These are phyloP conservation scores for Emergomyces africanus DNA, from an alignment of 2,329 filamentous ascomycete species.

Conservation along the genomic window DNA sequence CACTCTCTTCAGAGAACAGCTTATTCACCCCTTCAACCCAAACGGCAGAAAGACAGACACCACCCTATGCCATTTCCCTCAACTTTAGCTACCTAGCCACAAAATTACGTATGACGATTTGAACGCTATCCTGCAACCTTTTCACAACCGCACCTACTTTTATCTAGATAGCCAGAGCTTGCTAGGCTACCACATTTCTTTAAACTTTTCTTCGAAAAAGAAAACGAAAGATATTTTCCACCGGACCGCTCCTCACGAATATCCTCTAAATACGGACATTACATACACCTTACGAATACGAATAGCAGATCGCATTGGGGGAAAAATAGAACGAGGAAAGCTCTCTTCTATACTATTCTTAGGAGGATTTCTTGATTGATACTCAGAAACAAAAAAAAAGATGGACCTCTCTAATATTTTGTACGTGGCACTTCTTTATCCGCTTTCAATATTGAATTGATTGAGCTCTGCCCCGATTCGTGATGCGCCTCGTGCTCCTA, in stretches of 20 bases:
- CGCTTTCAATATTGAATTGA: not conserved
- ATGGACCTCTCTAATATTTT: conserved; percentile 11
- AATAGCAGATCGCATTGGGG: no score
- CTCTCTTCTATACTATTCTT: not conserved
- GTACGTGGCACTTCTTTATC: conserved; percentile 3
- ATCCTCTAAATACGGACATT: not conserved
- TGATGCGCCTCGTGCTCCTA: no score
- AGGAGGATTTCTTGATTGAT: not conserved
- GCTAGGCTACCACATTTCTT: not conserved
- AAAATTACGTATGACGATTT: no score
- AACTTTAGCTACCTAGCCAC: no score
- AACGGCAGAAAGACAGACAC: not conserved
- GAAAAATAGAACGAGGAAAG: no score
- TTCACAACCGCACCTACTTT: not conserved
- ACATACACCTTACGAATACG: not conserved
- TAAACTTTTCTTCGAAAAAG: not conserved
- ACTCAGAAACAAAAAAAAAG: not conserved
- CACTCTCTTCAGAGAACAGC: not conserved
- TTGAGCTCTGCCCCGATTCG: no score
- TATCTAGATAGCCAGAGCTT: not conserved
- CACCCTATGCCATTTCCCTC: no score
- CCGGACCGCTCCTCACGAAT: not conserved
- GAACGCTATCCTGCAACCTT: not conserved
- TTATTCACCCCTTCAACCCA: not conserved
- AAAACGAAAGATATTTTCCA: not conserved